Evolutionary conservation across 805 yeast genomes (phyloP), one percentile per base, ranked within the genome.

Genomic region (Kodamaea nitidulidarum): DNA sequence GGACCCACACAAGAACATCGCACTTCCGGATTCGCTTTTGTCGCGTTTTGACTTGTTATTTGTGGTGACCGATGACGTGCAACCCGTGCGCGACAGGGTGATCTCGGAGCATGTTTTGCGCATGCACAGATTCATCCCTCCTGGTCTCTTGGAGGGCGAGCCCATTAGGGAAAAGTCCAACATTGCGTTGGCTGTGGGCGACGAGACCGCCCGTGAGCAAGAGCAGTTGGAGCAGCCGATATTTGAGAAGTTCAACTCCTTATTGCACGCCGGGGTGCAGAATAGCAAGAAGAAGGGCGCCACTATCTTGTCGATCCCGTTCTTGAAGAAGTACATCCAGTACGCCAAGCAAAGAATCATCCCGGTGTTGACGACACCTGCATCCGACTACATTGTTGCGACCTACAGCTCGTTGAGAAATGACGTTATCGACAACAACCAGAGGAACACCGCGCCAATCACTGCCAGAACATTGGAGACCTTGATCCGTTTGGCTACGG

Each of bases 401-500:
- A 78, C 84, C 12, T 93, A 91, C 58, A 70, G 95, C 2, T 79
- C 80, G 9, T 71, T 93, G 48, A 78, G 98, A 67, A 90, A 88
- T 58, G 85, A 83, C 47, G 74, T 73, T 40, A 65, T 72, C 38
- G 75, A 72, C 28, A 70, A 63, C 44, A 83, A 81, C 54, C 84
- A 81, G 49, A 76, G 84, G 38, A 75, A 80, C 55, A 90, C 96
- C 0, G 83, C 96, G 1, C 98, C 98, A 26, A 86, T 91, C 49
- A 91, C 98, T 2, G 95, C 98, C n/a, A 85, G 98, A 80, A 93
- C 98, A 4, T 71, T 91, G 50, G 98, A 91, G 63, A 91, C 98
- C 0, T 71, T 91, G 48, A 91, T 91, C 60, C 95, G 98, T 71
- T 70, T 91, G 43, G 73, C 97, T 0, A 86, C 97, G 1, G 98